These are phyloP conservation scores for Carex scoparia DNA, from an alignment of 176 grass and related monocot genomes.

Conservation along the genomic window DNA sequence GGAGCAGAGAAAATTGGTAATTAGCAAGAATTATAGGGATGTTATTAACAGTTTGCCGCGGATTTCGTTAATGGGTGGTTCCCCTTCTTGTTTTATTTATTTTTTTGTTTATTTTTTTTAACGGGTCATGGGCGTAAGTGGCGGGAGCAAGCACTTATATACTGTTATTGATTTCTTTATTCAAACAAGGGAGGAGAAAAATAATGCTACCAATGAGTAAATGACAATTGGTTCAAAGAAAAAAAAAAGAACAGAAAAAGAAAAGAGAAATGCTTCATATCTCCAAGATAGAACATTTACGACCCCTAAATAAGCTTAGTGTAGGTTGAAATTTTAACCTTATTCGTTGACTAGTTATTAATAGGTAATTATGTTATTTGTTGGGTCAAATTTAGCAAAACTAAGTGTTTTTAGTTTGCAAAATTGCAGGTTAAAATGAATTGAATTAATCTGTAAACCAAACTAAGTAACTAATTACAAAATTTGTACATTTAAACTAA, in stretches of 20 bases:
- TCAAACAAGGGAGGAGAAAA: not conserved
- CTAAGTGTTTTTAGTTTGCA: not conserved
- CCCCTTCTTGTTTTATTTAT: not conserved
- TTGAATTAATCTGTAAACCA: not conserved
- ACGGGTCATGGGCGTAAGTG: conserved; percentile 3
- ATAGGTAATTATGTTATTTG: not conserved
- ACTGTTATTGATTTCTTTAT: not conserved
- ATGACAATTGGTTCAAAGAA: not conserved
- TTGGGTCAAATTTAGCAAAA: not conserved
- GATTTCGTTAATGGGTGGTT: conserved; percentile 26
- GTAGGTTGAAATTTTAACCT: not conserved
- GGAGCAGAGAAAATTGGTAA: conserved; percentile 16
- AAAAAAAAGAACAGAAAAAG: not conserved
- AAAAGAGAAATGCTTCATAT: not conserved
- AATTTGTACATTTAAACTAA: not conserved
- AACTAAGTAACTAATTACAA: not conserved
- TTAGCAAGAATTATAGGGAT: conserved; percentile 6
- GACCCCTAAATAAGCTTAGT: not conserved
- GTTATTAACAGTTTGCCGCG: conserved; percentile 8
- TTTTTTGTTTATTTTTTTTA: not conserved
- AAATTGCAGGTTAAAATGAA: not conserved
- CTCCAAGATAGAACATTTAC: not conserved
- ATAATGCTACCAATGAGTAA: not conserved
- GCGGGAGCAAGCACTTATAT: conserved; percentile 6
- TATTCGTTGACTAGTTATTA: not conserved